phyloP scores from a whole-genome alignment of 768 basidiomycete species.

The Megacollybia marginata region DNA sequence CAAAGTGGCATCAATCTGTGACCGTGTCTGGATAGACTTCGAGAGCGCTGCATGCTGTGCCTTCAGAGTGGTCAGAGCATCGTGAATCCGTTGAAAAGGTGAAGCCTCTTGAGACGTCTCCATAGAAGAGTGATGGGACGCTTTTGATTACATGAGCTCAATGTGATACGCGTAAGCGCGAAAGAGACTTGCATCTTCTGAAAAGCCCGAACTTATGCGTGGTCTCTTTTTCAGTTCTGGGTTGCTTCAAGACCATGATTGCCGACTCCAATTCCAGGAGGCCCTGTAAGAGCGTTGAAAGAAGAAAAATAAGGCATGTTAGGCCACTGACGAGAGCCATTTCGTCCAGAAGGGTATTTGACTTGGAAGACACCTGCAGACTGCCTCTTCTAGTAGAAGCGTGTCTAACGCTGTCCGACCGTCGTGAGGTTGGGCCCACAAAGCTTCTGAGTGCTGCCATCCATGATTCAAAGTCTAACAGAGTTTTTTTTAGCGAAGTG shows the following conservation, averaged over 20 bases:
- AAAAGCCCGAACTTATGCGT: constrained; percentile 47
- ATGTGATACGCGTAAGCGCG: constrained; percentile 1
- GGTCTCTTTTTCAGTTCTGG: constrained; percentile 32
- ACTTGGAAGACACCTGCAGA: constrained; percentile 31
- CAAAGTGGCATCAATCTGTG: constrained; percentile 16
- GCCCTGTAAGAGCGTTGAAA: constrained; percentile 29
- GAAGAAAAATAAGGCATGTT: neutral
- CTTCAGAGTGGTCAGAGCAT: constrained; percentile 47
- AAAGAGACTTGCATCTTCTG: constrained; percentile 38
- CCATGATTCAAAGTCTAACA: neutral
- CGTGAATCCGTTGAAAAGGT: constrained; percentile 36
- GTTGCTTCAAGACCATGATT: constrained; percentile 36
- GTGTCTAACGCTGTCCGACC: constrained; percentile 30
- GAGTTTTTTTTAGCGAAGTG: neutral
- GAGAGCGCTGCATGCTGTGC: constrained; percentile 48
- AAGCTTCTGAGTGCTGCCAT: constrained; percentile 43
- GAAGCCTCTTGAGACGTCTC: neutral
- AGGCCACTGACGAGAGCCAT: constrained; percentile 49
- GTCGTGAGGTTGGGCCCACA: constrained; percentile 42
- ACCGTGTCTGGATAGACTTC: constrained; percentile 31
- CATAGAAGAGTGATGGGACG: too few relatives aligned
- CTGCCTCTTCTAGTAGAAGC: constrained; percentile 35
- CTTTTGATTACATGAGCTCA: neutral
- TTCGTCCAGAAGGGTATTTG: constrained; percentile 51
- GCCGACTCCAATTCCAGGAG: constrained; percentile 53